Percentiles rank a stretch among this genome's conserved stretches.
Evolutionary conservation across 495 filamentous ascomycete species (phyloP).

Genomic region (Arthonia radiata): DNA sequence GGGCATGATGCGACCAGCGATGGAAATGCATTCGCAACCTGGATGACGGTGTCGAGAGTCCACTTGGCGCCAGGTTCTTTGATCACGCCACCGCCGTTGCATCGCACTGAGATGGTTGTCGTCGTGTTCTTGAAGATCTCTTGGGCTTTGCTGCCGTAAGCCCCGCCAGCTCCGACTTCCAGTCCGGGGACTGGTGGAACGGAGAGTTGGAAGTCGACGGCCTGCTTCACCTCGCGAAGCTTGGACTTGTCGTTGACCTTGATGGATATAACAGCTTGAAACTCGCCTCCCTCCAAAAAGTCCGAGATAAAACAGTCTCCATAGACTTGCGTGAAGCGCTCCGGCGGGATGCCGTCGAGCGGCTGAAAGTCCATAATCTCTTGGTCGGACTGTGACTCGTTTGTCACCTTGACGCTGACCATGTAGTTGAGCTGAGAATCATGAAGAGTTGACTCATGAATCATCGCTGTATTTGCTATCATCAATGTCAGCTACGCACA

Average conservation of each 20-base stretch:
- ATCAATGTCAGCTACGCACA: conserved; percentile 13
- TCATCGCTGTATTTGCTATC: conserved; percentile 14
- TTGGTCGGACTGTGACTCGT: conserved; percentile 7
- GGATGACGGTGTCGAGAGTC: conserved; percentile 10
- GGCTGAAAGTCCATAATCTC: conserved; percentile 11
- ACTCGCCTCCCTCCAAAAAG: conserved; percentile 15
- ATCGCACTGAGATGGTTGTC: conserved; percentile 14
- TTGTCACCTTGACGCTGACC: conserved; percentile 16
- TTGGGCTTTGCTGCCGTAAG: conserved; percentile 5
- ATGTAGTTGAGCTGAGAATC: conserved; percentile 16
- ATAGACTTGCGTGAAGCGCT: conserved; percentile 13
- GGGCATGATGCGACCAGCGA: conserved; percentile 12
- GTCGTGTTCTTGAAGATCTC: conserved; percentile 12
- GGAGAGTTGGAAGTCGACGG: conserved; percentile 11
- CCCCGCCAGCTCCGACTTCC: conserved; percentile 6
- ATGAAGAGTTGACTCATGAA: too few species aligned
- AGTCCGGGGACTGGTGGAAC: conserved; percentile 9
- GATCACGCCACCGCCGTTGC: conserved; percentile 15
- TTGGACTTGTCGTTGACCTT: conserved; percentile 13
- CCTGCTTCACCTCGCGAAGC: conserved; percentile 10
- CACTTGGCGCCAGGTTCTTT: conserved; percentile 12
- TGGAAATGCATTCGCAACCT: conserved; percentile 12
- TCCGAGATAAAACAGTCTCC: conserved; percentile 16
- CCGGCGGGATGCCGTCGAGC: conserved; percentile 8
- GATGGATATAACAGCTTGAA: conserved; percentile 13